Evolutionary conservation across 768 basidiomycete species (phyloP), one percentile per base, ranked within the genome.

Genomic region (Xerocomus spinulosus): DNA sequence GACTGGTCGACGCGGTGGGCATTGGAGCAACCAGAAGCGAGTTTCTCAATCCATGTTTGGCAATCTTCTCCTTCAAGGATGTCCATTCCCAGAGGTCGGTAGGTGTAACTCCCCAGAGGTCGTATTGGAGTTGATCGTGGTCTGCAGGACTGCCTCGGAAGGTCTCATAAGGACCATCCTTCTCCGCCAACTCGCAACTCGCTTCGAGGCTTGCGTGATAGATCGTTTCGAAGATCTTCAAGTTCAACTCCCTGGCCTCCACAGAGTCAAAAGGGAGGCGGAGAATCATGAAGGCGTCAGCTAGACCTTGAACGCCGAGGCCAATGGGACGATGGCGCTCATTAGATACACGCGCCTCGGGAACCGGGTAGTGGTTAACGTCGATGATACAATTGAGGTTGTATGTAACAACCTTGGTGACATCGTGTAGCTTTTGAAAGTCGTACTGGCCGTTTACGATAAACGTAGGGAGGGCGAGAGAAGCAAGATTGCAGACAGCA

Each of bases 1-100:
- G 96, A 68, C 89, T 92, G 3, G 96, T 99, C 20, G 92, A 95
- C 1, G 96, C 96, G 26, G 96, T 99, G 1, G 96, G 96, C 96
- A 99, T 99, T n/a, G 95, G 95, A 0, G 95, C 85, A 51, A 90
- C 72, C 12, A 97, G 73, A 15, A 97, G 74, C 25, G 95, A 94
- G 73, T 98, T 98, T 53, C 92, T 73, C 46, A 97, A 68, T 46
- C 95, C 95, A 59, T 79, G 77, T 57, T 76, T 72, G 15, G 81
- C 81, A 45, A 99, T 87, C 69, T 89, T 87, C 58, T 79, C 87
- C 75, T 95, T 96, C 64, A 98, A 72, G 51, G 75, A 66, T 1
- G 77, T 63, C 96, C 96, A 99, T 62, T 99, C 93, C 96, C 96
- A 99, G 8, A 97, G 77, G 40, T 80, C 82, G 1, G 82, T 83